Percentiles rank a stretch among this genome's conserved stretches.
These are phyloP conservation scores for Delonix regia DNA, from an alignment of 306 rosid species.

Conservation along the genomic window DNA sequence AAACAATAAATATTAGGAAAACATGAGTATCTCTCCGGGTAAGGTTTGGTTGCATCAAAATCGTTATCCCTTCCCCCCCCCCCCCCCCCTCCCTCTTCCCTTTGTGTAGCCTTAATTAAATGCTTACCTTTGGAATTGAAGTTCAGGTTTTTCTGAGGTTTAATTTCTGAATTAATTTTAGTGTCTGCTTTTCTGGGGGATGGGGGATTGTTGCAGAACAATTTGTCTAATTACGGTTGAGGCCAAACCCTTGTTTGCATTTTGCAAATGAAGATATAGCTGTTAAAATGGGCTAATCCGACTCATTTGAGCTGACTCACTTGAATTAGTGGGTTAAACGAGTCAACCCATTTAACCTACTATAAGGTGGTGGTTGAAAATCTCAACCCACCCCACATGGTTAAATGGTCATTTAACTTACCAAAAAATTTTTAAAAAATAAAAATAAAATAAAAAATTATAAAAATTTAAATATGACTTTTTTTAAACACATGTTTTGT, in stretches of 20 bases:
- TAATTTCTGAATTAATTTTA: conserved; percentile 22
- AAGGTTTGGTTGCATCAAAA: conserved; percentile 20
- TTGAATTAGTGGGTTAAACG: too few species aligned
- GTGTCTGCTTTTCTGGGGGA: conserved; percentile 15
- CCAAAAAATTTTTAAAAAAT: too few species aligned
- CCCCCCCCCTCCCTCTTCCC: background rate
- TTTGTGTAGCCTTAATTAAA: conserved; percentile 12
- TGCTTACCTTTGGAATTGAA: conserved; percentile 12
- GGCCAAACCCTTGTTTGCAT: conserved; percentile 1
- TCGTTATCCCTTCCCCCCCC: background rate
- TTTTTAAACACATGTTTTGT: too few species aligned
- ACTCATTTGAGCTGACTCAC: too few species aligned
- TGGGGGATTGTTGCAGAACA: conserved; percentile 1
- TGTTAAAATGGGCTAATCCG: too few species aligned
- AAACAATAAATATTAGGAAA: conserved; percentile 25
- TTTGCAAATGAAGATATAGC: background rate
- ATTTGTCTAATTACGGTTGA: background rate
- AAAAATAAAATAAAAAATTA: too few species aligned
- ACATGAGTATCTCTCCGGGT: conserved; percentile 18
- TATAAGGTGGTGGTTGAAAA: too few species aligned
- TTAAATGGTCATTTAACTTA: too few species aligned
- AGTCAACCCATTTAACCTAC: too few species aligned
- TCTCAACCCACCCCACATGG: too few species aligned
- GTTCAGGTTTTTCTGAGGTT: conserved; percentile 15
- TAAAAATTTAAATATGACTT: too few species aligned